A percentile compares a stretch with the other conserved stretches of the same genome.
These are phyloP conservation scores for Eurotiales sp. DNA, from an alignment of 2,329 filamentous ascomycete genomes.

Conservation along the genomic window DNA sequence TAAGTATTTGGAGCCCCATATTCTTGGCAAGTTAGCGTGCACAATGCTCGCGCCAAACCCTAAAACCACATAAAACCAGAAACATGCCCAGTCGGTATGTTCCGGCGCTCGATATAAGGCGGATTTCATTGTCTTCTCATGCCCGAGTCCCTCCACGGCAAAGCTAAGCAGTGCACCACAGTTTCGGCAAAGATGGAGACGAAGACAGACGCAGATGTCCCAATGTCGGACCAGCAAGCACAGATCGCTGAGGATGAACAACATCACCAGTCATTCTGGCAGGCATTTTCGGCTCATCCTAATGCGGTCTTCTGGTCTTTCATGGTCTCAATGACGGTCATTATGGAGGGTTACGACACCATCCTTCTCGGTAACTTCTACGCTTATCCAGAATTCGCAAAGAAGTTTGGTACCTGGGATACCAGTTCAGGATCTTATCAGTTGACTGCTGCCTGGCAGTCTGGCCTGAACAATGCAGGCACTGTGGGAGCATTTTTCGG, in stretches of 20 bases:
- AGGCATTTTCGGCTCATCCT: slow-evolving; percentile 77
- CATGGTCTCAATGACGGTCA: slow-evolving; percentile 83
- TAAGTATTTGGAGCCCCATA: not conserved
- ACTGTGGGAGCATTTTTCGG: slow-evolving; percentile 4
- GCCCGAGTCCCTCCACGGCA: not conserved
- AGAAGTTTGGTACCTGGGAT: slow-evolving; percentile 33
- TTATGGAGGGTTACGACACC: slow-evolving; percentile 87
- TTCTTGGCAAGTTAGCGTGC: not conserved
- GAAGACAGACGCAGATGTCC: not conserved
- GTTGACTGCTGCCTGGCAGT: slow-evolving; percentile 18
- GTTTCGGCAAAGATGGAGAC: not conserved
- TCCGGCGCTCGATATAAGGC: not conserved
- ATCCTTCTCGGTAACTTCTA: slow-evolving; percentile 78
- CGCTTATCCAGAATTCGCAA: slow-evolving; percentile 38
- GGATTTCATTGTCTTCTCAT: not conserved
- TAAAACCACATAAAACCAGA: not conserved
- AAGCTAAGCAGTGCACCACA: not conserved
- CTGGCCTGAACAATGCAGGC: not conserved
- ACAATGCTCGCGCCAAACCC: not conserved
- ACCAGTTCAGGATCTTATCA: slow-evolving; percentile 30
- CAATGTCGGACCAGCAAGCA: slow-evolving; percentile 22
- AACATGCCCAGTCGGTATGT: not conserved
- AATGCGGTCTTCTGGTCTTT: slow-evolving; percentile 81
- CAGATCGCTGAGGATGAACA: slow-evolving; percentile 42
- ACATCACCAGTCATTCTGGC: slow-evolving; percentile 65